Conservation (phyloP, 768 basidiomycete species). For the Termitomyces sp. region DNA sequence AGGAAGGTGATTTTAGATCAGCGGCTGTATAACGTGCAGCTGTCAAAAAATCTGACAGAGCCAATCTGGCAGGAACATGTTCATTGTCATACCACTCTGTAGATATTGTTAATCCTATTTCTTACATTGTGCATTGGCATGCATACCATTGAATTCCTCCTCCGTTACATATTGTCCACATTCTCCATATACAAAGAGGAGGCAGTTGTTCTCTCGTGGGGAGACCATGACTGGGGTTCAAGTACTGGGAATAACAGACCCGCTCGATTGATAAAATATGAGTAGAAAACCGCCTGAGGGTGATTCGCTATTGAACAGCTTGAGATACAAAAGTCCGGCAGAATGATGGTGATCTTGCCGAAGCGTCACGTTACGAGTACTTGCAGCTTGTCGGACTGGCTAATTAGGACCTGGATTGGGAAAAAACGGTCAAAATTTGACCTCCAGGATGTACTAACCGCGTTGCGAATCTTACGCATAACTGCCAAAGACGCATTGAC, state of each 20-base stretch:
- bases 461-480: too few relatives aligned
- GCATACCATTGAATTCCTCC: constrained; percentile 23
- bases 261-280: neutral
- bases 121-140: neutral
- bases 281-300: neutral
- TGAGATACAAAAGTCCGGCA: neutral
- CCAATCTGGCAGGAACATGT: constrained; percentile 23
- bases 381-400: too few relatives aligned
- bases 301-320: neutral
- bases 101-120: neutral
- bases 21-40: constrained; percentile 23
- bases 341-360: neutral
- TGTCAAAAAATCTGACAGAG: constrained; percentile 20
- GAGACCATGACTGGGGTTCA: neutral
- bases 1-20: constrained; percentile 20
- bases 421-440: too few relatives aligned
- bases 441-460: too few relatives aligned
- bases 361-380: neutral
- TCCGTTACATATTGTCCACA: constrained; percentile 19
- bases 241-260: neutral
- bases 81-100: constrained; percentile 30
- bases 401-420: too few relatives aligned
- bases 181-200: constrained; percentile 27
- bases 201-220: constrained; percentile 8
- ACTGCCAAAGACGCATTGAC: too few relatives aligned